Evolutionary conservation across 108 stramenopile species (phyloP), one percentile per base, ranked within the genome.

Genomic region (Parietichytrium sp.): DNA sequence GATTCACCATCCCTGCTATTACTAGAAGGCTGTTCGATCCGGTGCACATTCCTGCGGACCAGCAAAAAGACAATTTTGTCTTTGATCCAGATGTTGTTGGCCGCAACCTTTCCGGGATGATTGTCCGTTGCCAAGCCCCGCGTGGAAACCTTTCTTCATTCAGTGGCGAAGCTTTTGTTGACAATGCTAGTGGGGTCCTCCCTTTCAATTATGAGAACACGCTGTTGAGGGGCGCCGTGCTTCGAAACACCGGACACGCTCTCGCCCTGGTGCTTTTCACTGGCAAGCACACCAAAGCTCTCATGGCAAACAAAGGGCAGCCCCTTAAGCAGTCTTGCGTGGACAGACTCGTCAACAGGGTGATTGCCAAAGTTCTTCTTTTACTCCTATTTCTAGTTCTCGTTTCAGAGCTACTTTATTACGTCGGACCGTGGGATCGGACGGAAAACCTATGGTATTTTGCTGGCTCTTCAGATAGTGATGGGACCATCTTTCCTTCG

Each of bases 241-340:
- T 98, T 48, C 89, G 96, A 48, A 98, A 98, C 88, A 96, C 96
- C 6, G 92, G 94, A 81, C 96, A 95, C 95, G 96, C 90, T 10
- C 90, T 97, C 79, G 96, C 95, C 25, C 49, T 97, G 2, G 95
- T 95, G 47, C 93, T 93, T 55, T 97, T 95, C 84, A 97, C 98
- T 15, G 98, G 98, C 29, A 86, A 86, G 18, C 96, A 98, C 80
- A 96, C 96, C 4, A 97, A 97, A 81, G 81, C 97, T 20, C 91
- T 94, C 16, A 90, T 90, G 88, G 97, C 97, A 83, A 93, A 95
- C 29, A 87, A 95, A 36, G 91, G 92, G 10, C 91, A 93, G 15
- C 95, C 94, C 15, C 91, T 93, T 49, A 97, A 97, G 87, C 94
- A 96, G 72, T 94, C 93, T 82, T 90, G 92, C 47, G 79, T 96